Base-by-base conservation (phyloP, 257 asterid genomes). In the Solanum pimpinellifolium region DNA sequence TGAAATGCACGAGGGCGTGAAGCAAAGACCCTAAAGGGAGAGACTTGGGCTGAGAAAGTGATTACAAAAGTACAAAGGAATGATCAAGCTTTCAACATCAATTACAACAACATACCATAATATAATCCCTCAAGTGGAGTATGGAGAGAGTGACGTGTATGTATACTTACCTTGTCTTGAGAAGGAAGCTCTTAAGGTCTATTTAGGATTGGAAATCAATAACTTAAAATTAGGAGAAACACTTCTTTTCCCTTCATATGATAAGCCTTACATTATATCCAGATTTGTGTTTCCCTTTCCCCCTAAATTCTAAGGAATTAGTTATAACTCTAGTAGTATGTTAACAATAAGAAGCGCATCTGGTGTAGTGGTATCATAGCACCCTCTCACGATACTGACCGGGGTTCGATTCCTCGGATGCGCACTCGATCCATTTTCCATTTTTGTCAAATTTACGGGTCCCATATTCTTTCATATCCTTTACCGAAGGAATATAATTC, bases 341-440 rank as follows among this genome's bases (percentile, higher is more conserved):
- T 52, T 16, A 0, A 56, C 4, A 56, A 7, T 0, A 25, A 44
- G 10, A 2, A 86, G 98, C 97, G 99, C 99, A 97, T 97, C 99
- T 97, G 92, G 99, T 96, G 99, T 97, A 96, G 99, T 97, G 99
- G 98, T 94, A 97, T 97, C 99, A 95, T 96, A 94, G 99, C 95
- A 97, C 99, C 99, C 99, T 95, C 98, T 98, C 98, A 96, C 98
- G 99, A 98, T 96, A 95, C 98, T 93, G 98, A 96, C 99, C 96
- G 90, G 99, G 98, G 98, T 97, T 95, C 99, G 99, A 96, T 96
- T 96, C 98, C 99, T 98, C 90, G 97, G 98, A 97, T 96, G 39
- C 0, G 39, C 39, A 35, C 39, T 35, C 39, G 7, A 35, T 35
- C 39, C 39, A 37, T 56, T 56, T 56, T 56, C 62, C 7, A 56